phyloP scores from a whole-genome alignment of 495 filamentous ascomycete genomes.

The Chaetomium tenue region DNA sequence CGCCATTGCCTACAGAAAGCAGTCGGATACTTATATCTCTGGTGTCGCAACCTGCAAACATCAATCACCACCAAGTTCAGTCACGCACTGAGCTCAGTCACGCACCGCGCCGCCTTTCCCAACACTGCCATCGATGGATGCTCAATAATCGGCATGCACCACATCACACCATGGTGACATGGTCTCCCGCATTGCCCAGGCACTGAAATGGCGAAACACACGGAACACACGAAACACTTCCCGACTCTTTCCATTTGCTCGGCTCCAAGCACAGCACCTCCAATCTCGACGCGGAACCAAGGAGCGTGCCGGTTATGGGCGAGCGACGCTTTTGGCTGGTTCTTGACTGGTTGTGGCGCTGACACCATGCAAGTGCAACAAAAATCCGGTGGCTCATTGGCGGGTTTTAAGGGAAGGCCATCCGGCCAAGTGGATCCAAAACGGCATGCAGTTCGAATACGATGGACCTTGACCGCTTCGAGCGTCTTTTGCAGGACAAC shows the following conservation, averaged over 20 bases:
- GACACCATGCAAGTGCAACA: neutral
- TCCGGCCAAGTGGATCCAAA: neutral
- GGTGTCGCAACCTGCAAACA: conserved; percentile 1
- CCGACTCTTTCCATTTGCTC: neutral
- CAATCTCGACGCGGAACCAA: neutral
- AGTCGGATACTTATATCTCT: conserved; percentile 14
- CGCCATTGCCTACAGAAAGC: neutral
- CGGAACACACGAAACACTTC: neutral
- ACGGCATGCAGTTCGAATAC: conserved; percentile 9
- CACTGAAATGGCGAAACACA: neutral
- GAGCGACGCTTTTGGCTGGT: neutral
- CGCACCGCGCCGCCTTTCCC: neutral
- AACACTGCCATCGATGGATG: neutral
- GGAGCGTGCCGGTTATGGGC: neutral
- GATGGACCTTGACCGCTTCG: conserved; percentile 12
- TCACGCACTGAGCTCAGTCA: neutral
- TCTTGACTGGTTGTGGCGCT: neutral
- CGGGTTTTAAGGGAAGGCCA: neutral
- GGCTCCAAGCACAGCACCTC: neutral
- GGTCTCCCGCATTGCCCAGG: neutral
- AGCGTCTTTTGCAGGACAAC: neutral
- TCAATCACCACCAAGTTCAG: neutral
- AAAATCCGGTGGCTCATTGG: neutral
- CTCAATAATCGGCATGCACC: neutral
- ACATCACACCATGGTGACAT: neutral